Evolutionary conservation across 83 land plant species (phyloP), one percentile per base, ranked within the genome.

Genomic region (Thuja plicata): DNA sequence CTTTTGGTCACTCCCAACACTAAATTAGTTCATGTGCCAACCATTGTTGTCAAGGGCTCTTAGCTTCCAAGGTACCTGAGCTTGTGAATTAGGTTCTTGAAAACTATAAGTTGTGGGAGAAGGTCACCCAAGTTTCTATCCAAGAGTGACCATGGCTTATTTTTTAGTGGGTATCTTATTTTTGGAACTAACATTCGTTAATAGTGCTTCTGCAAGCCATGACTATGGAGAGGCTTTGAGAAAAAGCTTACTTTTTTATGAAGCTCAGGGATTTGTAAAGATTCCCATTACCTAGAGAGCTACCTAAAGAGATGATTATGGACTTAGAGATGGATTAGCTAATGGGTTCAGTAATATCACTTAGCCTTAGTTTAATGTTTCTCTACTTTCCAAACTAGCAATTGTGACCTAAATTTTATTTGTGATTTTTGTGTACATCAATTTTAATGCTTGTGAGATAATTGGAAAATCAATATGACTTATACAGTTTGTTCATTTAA

Each of bases 231-330:
- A 89, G 54, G 96, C 97, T 74, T 89, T 96, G 78, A 89, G 89
- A 88, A 92, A 96, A 87, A 94, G 97, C 92, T 88, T 96, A 86
- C 95, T 78, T 96, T 96, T 88, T n/a, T 96, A 89, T 87, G 97
- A 96, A 86, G 97, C 97, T 66, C 97, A 96, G 90, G 92, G 97
- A 90, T 96, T 95, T 60, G 97, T 96, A 8, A 88, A 89, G 48
- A 91, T 96, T 9, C 97, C 97, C 8, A 48, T 45, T 15, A 88
- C 86, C 89, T 94, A 96, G 85, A 89, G 97, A 86, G 93, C 93
- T 52, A 90, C 30, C 48, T 96, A 96, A 96, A 91, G 97, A 32
- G 89, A 89, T 32, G 84, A 95, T 87, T 96, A 96, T 55, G 97
- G 95, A 32, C 89, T 96, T 19, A 80, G 88, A 27, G 97, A 96